Base-by-base conservation (phyloP, 306 rosid species). In the Citrullus amarus region DNA sequence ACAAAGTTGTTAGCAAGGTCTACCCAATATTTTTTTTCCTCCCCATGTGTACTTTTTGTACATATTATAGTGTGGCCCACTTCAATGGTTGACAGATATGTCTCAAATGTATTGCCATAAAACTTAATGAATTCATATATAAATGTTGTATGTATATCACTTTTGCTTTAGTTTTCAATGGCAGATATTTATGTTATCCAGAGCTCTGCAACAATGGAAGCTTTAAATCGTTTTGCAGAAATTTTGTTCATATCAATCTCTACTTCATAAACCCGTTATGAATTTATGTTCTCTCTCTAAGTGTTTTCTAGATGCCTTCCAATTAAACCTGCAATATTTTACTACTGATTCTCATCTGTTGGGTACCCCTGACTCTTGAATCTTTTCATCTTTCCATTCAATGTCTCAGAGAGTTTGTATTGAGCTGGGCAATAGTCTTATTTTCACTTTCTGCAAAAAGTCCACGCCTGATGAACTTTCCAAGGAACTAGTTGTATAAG, bases 1-100 rank as follows among this genome's bases (percentile, higher is more conserved):
- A 70, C 55, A 73, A 73, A 51, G 61, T 28, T 50, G 75, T 75
- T 59, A 56, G 80, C 50, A 41, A 17, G 34, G 11, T 74, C 81
- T 78, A 25, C 20, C 74, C 46, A 28, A 63, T 63, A 68, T 34
- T 55, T 54, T 79, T 66, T 39, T 4, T 3, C 66, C 69, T 30
- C 32, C 51, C 22, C 34, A 6, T 16, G 65, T 46, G 58, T 71
- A 58, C 28, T 54, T 34, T 34, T 34, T 75, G 79, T 75, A 75
- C 66, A 75, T 75, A 56, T 75, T 75, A 55, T 75, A 75, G 66
- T 20, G 66, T 38, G 67, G 9, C 13, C 51, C 79, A 36, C 6
- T 18, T 56, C 63, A 30, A 8, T n/a, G 30, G 46, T 74, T 50
- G 43, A 3, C 18, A 32, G 57, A 30, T 50, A 14, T 32, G 15